Conservation (phyloP, 1,139 yeast species). For the Hansenula lynferdii region DNA sequence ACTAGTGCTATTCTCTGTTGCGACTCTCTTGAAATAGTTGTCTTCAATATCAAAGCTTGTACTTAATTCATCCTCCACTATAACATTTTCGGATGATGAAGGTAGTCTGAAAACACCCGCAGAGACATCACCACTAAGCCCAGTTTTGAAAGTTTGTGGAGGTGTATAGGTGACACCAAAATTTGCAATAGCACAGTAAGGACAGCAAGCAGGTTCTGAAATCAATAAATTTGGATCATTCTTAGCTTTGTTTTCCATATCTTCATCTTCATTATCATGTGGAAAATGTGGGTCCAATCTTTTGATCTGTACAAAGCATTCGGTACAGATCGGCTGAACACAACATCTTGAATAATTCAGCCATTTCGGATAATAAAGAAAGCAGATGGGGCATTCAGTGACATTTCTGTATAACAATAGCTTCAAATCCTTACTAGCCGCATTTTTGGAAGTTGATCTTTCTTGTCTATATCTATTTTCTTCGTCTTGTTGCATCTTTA, state of each 20-base stretch:
- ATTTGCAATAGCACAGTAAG: slow-evolving; percentile 85
- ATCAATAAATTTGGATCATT: slow-evolving; percentile 58
- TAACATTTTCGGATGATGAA: slow-evolving; percentile 9
- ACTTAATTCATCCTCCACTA: slow-evolving; percentile 20
- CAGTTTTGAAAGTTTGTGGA: slow-evolving; percentile 49
- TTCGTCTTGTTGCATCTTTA: slow-evolving; percentile 49
- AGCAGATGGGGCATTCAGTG: slow-evolving; percentile 92
- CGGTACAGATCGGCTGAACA: slow-evolving; percentile 89
- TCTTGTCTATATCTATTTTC: slow-evolving; percentile 45
- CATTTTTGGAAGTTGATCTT: slow-evolving; percentile 22
- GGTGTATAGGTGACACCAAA: slow-evolving; percentile 82
- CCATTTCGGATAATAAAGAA: slow-evolving; percentile 75
- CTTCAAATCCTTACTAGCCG: slow-evolving; percentile 39
- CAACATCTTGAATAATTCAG: slow-evolving; percentile 88
- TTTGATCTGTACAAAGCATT: slow-evolving; percentile 94
- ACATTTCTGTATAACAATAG: slow-evolving; percentile 56
- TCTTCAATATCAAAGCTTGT: slow-evolving; percentile 20
- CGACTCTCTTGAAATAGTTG: slow-evolving; percentile 16
- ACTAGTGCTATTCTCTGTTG: not conserved
- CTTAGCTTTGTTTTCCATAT: slow-evolving; percentile 26
- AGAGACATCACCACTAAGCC: slow-evolving; percentile 39
- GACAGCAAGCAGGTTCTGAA: slow-evolving; percentile 88
- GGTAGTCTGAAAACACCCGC: slow-evolving; percentile 33
- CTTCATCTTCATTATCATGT: slow-evolving; percentile 50
- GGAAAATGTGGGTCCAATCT: slow-evolving; percentile 95